Conservation (phyloP, 148 eudicot species). For the Gaultheria prostrata region DNA sequence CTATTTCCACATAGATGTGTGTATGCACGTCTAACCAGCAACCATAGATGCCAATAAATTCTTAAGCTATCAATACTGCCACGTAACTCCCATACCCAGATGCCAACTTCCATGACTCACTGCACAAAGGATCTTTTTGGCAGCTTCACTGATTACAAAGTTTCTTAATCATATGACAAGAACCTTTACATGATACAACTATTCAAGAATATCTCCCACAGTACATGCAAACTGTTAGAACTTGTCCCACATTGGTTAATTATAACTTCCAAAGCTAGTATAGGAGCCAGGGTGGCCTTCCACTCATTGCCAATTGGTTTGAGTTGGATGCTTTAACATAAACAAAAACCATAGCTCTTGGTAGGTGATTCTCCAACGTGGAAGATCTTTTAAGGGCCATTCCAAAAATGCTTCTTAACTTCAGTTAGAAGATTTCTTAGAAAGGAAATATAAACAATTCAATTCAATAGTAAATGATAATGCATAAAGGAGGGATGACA, state of each 20-base stretch:
- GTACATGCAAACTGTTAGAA: background rate
- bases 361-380: background rate
- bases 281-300: no score
- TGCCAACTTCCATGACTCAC: background rate
- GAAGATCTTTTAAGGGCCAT: background rate
- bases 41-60: background rate
- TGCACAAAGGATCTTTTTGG: background rate
- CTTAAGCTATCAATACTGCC: background rate
- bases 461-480: background rate
- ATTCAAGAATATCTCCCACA: background rate
- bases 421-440: background rate
- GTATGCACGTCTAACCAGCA: background rate
- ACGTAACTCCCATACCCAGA: background rate
- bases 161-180: no score
- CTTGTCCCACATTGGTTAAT: no score
- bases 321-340: no score
- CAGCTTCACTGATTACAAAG: background rate
- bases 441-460: background rate
- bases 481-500: background rate
- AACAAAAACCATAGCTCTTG: background rate
- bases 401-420: background rate
- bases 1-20: background rate
- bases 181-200: background rate
- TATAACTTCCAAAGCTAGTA: no score
- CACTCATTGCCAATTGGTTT: no score